These are phyloP conservation scores for Cyclotella distinguenda DNA, from an alignment of 108 stramenopile species.

Conservation along the genomic window DNA sequence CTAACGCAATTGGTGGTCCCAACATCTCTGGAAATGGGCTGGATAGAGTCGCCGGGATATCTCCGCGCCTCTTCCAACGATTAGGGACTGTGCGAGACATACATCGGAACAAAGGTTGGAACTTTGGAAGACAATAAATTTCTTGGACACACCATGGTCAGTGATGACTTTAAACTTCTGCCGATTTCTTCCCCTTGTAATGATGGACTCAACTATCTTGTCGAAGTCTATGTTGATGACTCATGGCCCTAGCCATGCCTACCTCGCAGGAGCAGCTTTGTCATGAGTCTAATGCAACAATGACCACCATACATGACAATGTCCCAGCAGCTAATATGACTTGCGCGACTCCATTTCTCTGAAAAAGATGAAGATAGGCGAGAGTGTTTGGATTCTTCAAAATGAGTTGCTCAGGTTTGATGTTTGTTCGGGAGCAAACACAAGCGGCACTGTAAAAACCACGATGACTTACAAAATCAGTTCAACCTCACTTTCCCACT, in stretches of 20 bases:
- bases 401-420: constrained; percentile 45
- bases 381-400: constrained; percentile 26
- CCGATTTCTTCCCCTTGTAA: neutral
- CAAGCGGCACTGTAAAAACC: neutral
- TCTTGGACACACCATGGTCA: neutral
- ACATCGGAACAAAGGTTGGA: neutral
- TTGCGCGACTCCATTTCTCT: constrained; percentile 40
- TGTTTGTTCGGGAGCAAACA: constrained; percentile 13
- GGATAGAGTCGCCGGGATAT: too few relatives aligned
- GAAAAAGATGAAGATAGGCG: constrained; percentile 42
- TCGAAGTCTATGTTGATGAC: constrained; percentile 56
- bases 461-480: too few relatives aligned
- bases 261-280: constrained; percentile 22
- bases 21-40: too few relatives aligned
- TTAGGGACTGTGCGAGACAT: too few relatives aligned
- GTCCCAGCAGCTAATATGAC: constrained; percentile 26
- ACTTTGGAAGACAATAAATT: neutral
- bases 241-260: constrained; percentile 12
- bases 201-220: neutral
- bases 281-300: neutral
- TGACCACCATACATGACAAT: constrained; percentile 5
- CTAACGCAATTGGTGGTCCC: too few relatives aligned
- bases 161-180: neutral
- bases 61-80: too few relatives aligned
- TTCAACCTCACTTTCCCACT: neutral